Evolutionary conservation across 768 basidiomycete genomes (phyloP).

Genomic region (Boletus barrowsii): DNA sequence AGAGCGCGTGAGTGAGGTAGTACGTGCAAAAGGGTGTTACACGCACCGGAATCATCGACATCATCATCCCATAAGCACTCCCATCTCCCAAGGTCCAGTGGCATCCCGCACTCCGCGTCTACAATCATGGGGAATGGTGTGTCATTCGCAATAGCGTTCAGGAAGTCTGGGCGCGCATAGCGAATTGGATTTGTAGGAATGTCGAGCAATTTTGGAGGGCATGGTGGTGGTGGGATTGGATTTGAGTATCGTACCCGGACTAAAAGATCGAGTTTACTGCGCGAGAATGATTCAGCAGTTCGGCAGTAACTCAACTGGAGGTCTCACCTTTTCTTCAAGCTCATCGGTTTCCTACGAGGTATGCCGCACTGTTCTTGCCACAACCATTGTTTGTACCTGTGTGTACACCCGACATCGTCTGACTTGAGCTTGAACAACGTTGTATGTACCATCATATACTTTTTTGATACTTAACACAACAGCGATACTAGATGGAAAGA

Average conservation of each 20-base stretch:
- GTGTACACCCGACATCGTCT: no score
- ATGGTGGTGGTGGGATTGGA: conserved; percentile 93
- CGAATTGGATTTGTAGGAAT: conserved; percentile 88
- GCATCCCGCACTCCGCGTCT: conserved; percentile 97
- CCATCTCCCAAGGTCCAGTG: conserved; percentile 81
- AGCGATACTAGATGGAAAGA: no score
- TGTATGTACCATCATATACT: no score
- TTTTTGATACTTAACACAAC: no score
- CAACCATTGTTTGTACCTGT: conserved; percentile 11
- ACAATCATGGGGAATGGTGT: conserved; percentile 92
- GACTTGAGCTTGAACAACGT: no score
- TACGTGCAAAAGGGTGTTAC: conserved; percentile 15
- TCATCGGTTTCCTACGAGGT: conserved; percentile 35
- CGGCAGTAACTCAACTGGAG: not conserved
- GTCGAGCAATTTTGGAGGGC: conserved; percentile 91
- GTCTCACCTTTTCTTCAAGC: conserved; percentile 53
- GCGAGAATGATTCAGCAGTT: conserved; percentile 13
- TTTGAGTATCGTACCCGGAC: conserved; percentile 93
- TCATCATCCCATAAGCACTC: conserved; percentile 82
- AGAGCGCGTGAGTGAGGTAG: not conserved
- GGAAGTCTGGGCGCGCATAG: conserved; percentile 83
- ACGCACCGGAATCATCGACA: conserved; percentile 60
- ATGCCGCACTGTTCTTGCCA: not conserved
- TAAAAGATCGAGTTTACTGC: conserved; percentile 83
- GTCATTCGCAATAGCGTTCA: conserved; percentile 76